phyloP scores from a whole-genome alignment of 495 filamentous ascomycete species.

The Cercophora newfieldiana region DNA sequence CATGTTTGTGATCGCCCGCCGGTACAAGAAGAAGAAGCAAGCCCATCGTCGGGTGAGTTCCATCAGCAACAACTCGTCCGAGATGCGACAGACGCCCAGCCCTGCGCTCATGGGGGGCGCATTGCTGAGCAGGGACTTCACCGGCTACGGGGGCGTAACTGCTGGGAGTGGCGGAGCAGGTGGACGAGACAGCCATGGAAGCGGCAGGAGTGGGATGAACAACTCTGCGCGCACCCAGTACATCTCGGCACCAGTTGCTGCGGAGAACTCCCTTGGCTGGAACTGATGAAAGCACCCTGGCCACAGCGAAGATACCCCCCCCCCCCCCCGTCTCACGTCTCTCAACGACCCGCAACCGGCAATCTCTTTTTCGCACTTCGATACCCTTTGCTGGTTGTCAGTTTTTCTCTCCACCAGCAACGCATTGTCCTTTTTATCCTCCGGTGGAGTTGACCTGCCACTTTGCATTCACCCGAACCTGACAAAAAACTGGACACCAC shows the following conservation, averaged over 20 bases:
- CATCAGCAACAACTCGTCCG: constrained; percentile 50
- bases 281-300: constrained; percentile 61
- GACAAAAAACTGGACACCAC: constrained; percentile 11
- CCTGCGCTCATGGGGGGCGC: constrained; percentile 57
- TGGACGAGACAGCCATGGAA: constrained; percentile 46
- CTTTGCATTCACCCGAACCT: neutral
- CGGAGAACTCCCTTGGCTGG: constrained; percentile 98
- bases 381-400: constrained; percentile 48
- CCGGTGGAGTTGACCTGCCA: constrained; percentile 8
- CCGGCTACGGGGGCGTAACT: constrained; percentile 47
- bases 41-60: constrained; percentile 78
- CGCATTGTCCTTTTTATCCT: constrained; percentile 20
- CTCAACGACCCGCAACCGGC: constrained; percentile 17
- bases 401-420: constrained; percentile 20
- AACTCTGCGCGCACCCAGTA: constrained; percentile 69
- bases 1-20: constrained; percentile 93
- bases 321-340: constrained; percentile 18
- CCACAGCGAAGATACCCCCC: constrained; percentile 29
- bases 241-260: constrained; percentile 85
- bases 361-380: constrained; percentile 45
- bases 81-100: constrained; percentile 59
- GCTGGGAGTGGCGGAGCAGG: constrained; percentile 47
- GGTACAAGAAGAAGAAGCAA: constrained; percentile 86
- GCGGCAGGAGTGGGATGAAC: constrained; percentile 66
- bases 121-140: constrained; percentile 49